phyloP scores from a whole-genome alignment of 108 stramenopile species.

The Conticribra weissflogii region DNA sequence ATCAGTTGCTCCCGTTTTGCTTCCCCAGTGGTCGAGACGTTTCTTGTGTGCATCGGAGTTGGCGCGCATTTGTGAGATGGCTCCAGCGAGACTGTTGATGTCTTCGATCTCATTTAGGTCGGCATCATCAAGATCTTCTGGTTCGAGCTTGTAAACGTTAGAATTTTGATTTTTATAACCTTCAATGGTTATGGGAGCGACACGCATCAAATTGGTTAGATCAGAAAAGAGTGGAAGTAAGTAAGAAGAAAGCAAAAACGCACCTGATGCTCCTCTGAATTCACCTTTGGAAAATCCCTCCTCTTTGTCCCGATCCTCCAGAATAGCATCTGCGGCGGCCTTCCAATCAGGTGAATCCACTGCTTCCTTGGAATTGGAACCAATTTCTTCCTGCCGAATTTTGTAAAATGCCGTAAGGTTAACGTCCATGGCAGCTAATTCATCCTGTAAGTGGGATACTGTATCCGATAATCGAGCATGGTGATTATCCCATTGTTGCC shows the following conservation, averaged over 20 bases:
- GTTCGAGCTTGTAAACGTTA: conserved; percentile 37
- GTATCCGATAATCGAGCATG: conserved; percentile 26
- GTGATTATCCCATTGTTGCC: conserved; percentile 23
- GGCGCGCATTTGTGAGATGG: conserved; percentile 39
- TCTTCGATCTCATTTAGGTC: conserved; percentile 53
- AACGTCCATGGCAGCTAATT: conserved; percentile 30
- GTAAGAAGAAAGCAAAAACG: not conserved
- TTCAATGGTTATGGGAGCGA: too few relatives aligned
- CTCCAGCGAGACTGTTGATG: conserved; percentile 45
- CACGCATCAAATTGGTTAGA: too few relatives aligned
- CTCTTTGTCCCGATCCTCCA: conserved; percentile 13
- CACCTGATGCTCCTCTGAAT: not conserved
- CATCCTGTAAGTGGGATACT: conserved; percentile 39
- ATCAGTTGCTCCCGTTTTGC: conserved; percentile 34
- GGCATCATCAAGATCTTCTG: conserved; percentile 47
- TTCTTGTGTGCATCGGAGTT: conserved; percentile 11
- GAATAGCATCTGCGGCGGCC: conserved; percentile 11
- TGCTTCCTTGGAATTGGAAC: not conserved
- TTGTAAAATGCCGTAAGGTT: conserved; percentile 29
- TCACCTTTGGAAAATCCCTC: not conserved
- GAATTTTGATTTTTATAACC: conserved; percentile 40
- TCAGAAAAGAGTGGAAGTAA: not conserved
- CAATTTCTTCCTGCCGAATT: conserved; percentile 20
- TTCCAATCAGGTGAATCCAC: conserved; percentile 18
- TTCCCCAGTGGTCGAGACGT: conserved; percentile 22